Base-by-base conservation (phyloP, 805 yeast species). In the Nadsonia fulvescens region DNA sequence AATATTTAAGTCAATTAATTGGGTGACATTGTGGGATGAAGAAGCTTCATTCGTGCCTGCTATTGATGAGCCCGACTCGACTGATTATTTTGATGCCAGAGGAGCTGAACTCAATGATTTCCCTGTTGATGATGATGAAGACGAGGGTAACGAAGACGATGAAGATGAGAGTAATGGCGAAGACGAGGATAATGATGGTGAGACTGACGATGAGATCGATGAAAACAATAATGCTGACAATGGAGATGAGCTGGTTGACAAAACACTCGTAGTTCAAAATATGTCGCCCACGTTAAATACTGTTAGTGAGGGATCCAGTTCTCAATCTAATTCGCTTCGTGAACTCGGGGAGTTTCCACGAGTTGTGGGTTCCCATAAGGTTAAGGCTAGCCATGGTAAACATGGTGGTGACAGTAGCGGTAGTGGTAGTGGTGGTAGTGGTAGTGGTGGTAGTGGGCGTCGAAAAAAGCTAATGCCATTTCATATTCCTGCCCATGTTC, bases 51-150 rank as follows among this genome's bases (percentile, higher is more conserved):
- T 89, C 51, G 70, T 82, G 5, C 99, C 99, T 0, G 53, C 54
- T 8, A 53, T 66, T 6, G 78, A 70, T 5, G 63, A 79, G 38
- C 93, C 94, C 0, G 91, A 77, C 40, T 70, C 71, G 24, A 83
- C 95, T 0, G 92, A 81, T 28, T 86, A 89, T 43, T 89, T 86
- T 49, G 98, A 89, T 40, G 38, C 62, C 4, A 65, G 98, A 40
- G 98, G 98, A 4, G 96, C 94, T 0, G 69, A 62, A 7, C 51
- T 77, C 41, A 58, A 65, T 4, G 66, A 63, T 28, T 74, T 77
- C 31, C 71, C 75, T 4, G 28, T 25, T 14, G 35, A 15, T 13
- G 31, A 24, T n/a, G 37, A 32, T 8, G 33, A 27, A 8, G 24
- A 28, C 12, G 32, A 24, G 7, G 16, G 15, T 14, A 19, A 25